These are phyloP conservation scores for Tuber calosporum DNA, from an alignment of 495 filamentous ascomycete genomes.

Conservation along the genomic window DNA sequence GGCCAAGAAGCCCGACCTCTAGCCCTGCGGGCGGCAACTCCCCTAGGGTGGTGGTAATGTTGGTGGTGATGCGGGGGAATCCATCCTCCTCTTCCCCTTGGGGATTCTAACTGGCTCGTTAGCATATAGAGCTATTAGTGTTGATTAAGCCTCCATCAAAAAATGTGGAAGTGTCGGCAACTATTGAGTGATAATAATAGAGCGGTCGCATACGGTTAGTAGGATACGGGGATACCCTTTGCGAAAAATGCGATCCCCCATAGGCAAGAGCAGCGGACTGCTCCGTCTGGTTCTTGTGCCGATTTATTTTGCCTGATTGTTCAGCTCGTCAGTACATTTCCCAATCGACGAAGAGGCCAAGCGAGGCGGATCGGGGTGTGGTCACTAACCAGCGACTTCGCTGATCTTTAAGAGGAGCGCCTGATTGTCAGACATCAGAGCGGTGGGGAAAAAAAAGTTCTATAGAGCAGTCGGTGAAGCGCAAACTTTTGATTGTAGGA, in stretches of 20 bases:
- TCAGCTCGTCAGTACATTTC: not conserved
- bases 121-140: conserved; percentile 10
- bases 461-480: not conserved
- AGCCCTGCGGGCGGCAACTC: conserved; percentile 44
- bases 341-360: conserved; percentile 23
- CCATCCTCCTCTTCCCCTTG: conserved; percentile 31
- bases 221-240: conserved; percentile 30
- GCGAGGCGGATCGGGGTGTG: conserved; percentile 18
- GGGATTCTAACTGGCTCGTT: conserved; percentile 15
- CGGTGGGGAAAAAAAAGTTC: not conserved
- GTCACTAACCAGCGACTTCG: conserved; percentile 60
- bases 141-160: conserved; percentile 5
- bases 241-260: conserved; percentile 10
- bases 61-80: conserved; percentile 11
- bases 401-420: conserved; percentile 69
- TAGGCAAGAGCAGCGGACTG: conserved; percentile 39
- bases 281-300: conserved; percentile 60
- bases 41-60: conserved; percentile 43
- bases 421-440: conserved; percentile 60
- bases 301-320: conserved; percentile 67
- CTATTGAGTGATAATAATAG: conserved; percentile 5
- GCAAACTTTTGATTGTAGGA: not conserved
- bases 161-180: conserved; percentile 2
- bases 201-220: conserved; percentile 33
- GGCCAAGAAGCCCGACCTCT: conserved; percentile 46